These are phyloP conservation scores for Chamaecyparis obtusa DNA, from an alignment of 75 land plant species.

Conservation along the genomic window DNA sequence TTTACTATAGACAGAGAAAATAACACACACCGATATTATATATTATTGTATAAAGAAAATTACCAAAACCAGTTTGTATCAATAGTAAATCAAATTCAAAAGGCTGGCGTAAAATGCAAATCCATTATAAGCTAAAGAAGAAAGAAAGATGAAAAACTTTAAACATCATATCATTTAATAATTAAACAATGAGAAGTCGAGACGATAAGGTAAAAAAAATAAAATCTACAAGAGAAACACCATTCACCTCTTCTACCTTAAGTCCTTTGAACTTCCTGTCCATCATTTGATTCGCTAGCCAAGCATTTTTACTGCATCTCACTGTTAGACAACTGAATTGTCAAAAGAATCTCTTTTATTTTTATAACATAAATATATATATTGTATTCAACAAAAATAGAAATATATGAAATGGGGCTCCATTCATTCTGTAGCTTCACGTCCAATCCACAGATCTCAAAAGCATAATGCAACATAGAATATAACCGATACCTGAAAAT, in stretches of 20 bases:
- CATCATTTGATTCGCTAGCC: background rate
- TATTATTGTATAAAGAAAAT: background rate
- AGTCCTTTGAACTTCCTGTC: background rate
- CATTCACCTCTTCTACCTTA: background rate
- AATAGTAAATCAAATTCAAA: background rate
- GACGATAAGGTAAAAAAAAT: background rate
- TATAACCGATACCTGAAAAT: background rate
- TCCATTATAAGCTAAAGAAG: background rate
- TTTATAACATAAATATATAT: too few relatives aligned
- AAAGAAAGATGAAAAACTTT: background rate
- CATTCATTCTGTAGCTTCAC: background rate
- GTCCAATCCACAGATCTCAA: background rate
- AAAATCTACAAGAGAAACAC: background rate
- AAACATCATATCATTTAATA: background rate
- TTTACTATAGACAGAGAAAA: background rate
- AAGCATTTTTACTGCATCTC: background rate
- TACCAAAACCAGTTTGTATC: background rate
- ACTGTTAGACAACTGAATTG: background rate
- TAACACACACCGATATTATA: background rate
- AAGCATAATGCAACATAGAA: background rate
- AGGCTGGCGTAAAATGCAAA: background rate
- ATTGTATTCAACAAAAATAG: background rate
- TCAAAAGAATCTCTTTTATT: too few relatives aligned
- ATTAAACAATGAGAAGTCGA: background rate
- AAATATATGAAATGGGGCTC: background rate